Base-by-base conservation (phyloP, 441 rosid genomes). In the Brassica balearica region DNA sequence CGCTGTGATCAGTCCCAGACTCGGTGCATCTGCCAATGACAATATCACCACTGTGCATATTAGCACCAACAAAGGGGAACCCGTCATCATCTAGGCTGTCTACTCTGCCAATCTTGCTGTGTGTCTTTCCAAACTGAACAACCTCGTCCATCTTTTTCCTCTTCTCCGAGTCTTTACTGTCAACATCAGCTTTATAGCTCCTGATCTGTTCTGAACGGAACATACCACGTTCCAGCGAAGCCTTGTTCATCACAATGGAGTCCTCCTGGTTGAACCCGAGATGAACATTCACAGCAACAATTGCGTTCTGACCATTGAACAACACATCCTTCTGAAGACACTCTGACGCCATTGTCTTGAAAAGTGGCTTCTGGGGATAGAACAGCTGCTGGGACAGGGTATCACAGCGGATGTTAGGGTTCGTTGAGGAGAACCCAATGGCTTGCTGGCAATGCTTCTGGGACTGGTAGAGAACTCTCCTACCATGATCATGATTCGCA, bases 241-340 rank as follows among this genome's bases (percentile, higher is more conserved):
- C 97, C 14, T 87, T 87, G 72, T 96, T 96, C 98, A 96, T 94
- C 29, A 92, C 99, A 77, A 94, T 80, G 32, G 98, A 90, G 71
- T 94, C 98, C 82, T 96, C 98, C 78, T 94, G 98, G 85, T 96
- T 96, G 85, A 91, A 96, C 36, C 99, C 99, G 2, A 90, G 83
- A 74, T 94, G 99, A 65, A 92, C 96, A 84, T 94, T 96, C 73
- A 92, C 97, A 0, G 98, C 99, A 17, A 94, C 98, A 41, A 94
- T 91, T 11, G 93, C 92, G 70, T 90, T 92, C 87, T 92, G 98
- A 29, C 99, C 98, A 75, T 94, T 96, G 73, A 81, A 91, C 19
- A 88, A 76, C 68, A 82, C 86, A 5, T 86, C 82, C 75, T 88
- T 88, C 48, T 92, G 85, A 10, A 93, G 90, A 79, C 93, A 90